phyloP scores from a whole-genome alignment of 306 rosid genomes.

The Trifolium repens region DNA sequence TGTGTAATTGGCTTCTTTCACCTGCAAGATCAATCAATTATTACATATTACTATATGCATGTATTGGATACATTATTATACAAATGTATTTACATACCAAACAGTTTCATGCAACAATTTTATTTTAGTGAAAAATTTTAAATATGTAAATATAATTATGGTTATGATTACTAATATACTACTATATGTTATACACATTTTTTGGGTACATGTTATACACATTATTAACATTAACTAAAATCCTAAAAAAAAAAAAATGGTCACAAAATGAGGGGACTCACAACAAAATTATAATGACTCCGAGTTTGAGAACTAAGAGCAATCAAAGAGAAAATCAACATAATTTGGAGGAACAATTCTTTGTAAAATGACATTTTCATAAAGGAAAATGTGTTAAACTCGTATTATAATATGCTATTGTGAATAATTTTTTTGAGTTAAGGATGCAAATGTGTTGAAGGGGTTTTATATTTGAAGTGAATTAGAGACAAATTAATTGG shows the following conservation, averaged over 20 bases:
- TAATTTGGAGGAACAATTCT: slow-evolving; percentile 35
- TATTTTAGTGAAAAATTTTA: not conserved
- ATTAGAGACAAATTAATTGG: not conserved
- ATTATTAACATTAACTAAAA: not conserved
- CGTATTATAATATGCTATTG: not conserved
- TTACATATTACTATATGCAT: no score
- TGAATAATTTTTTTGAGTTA: not conserved
- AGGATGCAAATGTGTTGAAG: not conserved
- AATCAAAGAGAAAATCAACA: slow-evolving; percentile 26
- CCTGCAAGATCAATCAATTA: not conserved
- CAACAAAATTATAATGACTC: slow-evolving; percentile 36
- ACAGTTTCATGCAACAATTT: not conserved
- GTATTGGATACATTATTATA: no score
- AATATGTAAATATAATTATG: not conserved
- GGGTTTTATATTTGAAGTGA: not conserved
- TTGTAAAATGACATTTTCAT: slow-evolving; percentile 30
- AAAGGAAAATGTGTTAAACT: not conserved
- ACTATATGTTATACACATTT: no score
- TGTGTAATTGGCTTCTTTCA: slow-evolving; percentile 2
- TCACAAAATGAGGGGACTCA: slow-evolving; percentile 4
- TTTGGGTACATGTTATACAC: not conserved
- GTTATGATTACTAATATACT: not conserved
- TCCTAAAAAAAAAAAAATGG: not conserved
- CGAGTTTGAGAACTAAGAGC: slow-evolving; percentile 24
- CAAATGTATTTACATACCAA: not conserved